Evolutionary conservation across 2,329 filamentous ascomycete species (phyloP), one percentile per base, ranked within the genome.

Genomic region (Talaromyces sp.): DNA sequence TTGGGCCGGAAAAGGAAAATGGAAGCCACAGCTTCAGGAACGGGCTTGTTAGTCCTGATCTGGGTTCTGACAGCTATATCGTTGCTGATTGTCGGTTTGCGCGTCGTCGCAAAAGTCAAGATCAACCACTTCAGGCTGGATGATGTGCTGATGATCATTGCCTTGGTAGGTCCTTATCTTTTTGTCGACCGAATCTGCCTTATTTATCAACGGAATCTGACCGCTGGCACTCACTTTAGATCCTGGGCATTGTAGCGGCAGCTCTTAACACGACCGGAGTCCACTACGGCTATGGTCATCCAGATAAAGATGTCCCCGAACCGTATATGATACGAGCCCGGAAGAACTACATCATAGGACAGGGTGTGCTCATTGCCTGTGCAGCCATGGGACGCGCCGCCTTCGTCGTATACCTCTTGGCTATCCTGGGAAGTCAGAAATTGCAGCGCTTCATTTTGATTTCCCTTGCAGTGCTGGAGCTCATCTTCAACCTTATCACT

Each of bases 351-450:
- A 69, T 71, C 45, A 31, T 72, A 11, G 50, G 69, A 15, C 70
- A 72, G 35, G 67, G 69, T 1, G 70, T 73, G 33, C 66, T 67
- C 5, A 65, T 72, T 41, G 66, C 57, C 9, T 68, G 69, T 9
- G 68, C 69, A 3, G 66, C 68, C 2, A 25, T 72, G 8, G 70
- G 70, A 17, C 68, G 71, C 9, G 49, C 71, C 17, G 68, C 71
- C 5, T 73, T 72, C n/a, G 69, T 72, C 45, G 41, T 69, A n/a
- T 72, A 71, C 25, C 31, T 73, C 19, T 49, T 69, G 5, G 65
- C 63, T 4, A 62, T 73, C 11, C 68, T 73, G 1, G 70, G 64
- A 3, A 65, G 66, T 6, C 69, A 60, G 22, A 62, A 54, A 60
- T 67, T 60, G 27, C 66, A 73, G 2, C 52, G 67, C 25, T 62